phyloP scores from a whole-genome alignment of 305 asterid species.

The Coffea humblotiana region DNA sequence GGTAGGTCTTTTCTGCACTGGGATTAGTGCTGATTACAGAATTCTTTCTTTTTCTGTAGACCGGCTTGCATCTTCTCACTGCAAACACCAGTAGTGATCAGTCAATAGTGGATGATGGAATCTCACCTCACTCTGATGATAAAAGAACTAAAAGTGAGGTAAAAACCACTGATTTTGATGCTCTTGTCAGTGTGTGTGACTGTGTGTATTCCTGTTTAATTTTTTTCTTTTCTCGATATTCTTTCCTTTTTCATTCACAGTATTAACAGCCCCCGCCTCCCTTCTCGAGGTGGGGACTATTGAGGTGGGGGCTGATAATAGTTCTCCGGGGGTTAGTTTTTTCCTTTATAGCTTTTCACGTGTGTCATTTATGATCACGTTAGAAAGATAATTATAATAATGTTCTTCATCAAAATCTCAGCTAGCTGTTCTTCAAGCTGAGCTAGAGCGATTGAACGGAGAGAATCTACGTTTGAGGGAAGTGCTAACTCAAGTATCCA shows the following conservation, averaged over 20 bases:
- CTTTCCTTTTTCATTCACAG: neutral
- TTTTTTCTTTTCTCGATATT: no score
- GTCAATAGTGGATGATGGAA: conserved; percentile 54
- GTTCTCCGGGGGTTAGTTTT: neutral
- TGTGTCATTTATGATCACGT: neutral
- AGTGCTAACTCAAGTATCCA: conserved; percentile 43
- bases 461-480: conserved; percentile 57
- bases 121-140: conserved; percentile 48
- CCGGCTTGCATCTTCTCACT: conserved; percentile 78
- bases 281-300: no score
- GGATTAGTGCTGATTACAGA: neutral
- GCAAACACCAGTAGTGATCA: conserved; percentile 60
- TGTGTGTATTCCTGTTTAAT: neutral
- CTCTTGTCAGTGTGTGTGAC: neutral
- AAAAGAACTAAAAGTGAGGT: conserved; percentile 66
- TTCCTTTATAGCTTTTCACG: neutral
- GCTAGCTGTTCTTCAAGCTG: conserved; percentile 55
- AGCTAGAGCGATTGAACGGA: conserved; percentile 52
- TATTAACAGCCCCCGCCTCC: neutral
- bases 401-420: conserved; percentile 14
- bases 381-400: neutral
- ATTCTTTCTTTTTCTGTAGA: conserved; percentile 37
- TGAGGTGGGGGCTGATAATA: neutral
- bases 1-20: neutral
- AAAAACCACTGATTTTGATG: neutral